These are phyloP conservation scores for Rhodomyrtus tomentosa DNA, from an alignment of 345 rosid species.

Conservation along the genomic window DNA sequence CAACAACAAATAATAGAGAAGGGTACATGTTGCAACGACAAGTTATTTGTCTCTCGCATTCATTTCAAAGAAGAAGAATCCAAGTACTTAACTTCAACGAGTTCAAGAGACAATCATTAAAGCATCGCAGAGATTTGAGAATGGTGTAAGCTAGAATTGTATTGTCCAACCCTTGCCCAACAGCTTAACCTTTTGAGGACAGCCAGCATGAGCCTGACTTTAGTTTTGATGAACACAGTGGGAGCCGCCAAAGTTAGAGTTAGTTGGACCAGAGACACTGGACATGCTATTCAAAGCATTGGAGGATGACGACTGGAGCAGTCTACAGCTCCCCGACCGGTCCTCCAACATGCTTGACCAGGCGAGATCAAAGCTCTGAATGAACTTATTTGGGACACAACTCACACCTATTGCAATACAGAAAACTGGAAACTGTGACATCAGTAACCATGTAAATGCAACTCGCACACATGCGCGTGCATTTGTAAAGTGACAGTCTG, in stretches of 20 bases:
- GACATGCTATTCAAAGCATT: not conserved
- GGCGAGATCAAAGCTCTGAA: not conserved
- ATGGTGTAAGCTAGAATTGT: not conserved
- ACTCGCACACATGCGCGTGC: not conserved
- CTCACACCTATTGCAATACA: not conserved
- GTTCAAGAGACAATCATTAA: not conserved
- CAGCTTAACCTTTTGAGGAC: not conserved
- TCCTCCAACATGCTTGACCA: not conserved
- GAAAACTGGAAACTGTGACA: not conserved
- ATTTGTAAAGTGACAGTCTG: not conserved
- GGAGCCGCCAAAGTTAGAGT: not conserved
- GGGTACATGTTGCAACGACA: not conserved
- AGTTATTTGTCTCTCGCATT: not conserved
- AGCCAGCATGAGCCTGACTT: not conserved
- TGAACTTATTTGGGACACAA: not conserved
- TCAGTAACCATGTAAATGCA: not conserved
- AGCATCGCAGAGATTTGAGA: not conserved
- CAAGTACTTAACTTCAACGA: not conserved
- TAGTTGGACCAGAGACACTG: not conserved
- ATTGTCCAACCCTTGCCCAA: not conserved
- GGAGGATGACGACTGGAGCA: not conserved
- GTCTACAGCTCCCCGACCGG: not conserved
- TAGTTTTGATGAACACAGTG: not conserved
- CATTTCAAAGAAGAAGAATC: not conserved
- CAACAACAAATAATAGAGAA: not conserved